These are phyloP conservation scores for Cokeromyces recurvatus DNA, from an alignment of 371 early-diverging fungal species.

Conservation along the genomic window DNA sequence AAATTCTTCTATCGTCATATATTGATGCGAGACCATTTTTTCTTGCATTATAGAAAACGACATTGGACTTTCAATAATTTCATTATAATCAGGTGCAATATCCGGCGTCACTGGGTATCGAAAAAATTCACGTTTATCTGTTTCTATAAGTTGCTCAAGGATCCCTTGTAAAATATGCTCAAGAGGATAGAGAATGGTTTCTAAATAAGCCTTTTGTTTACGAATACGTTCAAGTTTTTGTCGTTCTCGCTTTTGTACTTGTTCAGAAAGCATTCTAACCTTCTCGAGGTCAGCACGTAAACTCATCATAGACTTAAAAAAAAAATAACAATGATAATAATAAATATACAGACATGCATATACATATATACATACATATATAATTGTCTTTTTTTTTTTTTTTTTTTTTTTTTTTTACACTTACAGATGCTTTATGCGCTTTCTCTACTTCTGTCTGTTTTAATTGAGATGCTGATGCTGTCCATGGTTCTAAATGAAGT, in stretches of 20 bases:
- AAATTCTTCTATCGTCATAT: conserved; percentile 35
- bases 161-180: conserved; percentile 58
- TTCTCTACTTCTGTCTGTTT: conserved; percentile 78
- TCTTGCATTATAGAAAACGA: conserved; percentile 49
- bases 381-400: no score
- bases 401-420: no score
- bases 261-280: conserved; percentile 81
- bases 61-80: conserved; percentile 62
- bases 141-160: conserved; percentile 65
- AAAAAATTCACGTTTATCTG: conserved; percentile 49
- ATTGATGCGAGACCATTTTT: conserved; percentile 37
- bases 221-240: conserved; percentile 66
- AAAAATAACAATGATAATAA: not conserved
- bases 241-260: conserved; percentile 84
- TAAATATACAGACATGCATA: no score
- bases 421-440: conserved; percentile 57
- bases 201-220: conserved; percentile 64
- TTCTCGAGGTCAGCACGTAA: conserved; percentile 85
- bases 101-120: conserved; percentile 70
- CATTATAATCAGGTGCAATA: conserved; percentile 79
- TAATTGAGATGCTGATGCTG: conserved; percentile 77
- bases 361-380: no score
- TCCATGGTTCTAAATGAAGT: conserved; percentile 97
- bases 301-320: conserved; percentile 33
- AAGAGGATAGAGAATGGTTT: conserved; percentile 69